phyloP scores from a whole-genome alignment of 768 basidiomycete species.

The Dictyophora rubrovolvata region DNA sequence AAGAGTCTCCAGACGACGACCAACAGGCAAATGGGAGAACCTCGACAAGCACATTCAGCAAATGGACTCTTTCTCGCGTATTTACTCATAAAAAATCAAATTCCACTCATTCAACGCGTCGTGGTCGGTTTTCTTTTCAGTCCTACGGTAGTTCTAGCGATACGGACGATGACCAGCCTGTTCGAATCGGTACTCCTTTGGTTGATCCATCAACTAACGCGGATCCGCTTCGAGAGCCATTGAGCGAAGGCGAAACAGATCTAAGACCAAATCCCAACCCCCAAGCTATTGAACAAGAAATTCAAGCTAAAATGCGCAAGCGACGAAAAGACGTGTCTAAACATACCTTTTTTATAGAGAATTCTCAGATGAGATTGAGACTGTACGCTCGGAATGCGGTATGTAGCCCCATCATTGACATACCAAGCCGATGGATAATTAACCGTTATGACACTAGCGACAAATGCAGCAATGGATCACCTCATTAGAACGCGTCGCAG shows the following conservation, averaged over 20 bases:
- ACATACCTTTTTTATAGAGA: constrained; percentile 90
- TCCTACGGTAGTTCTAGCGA: neutral
- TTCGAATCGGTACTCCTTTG: constrained; percentile 37
- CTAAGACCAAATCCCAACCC: constrained; percentile 13
- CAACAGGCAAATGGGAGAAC: neutral
- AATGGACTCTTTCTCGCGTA: neutral
- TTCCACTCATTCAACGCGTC: neutral
- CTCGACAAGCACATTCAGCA: constrained; percentile 3
- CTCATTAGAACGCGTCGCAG: constrained; percentile 71
- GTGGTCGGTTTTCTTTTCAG: neutral
- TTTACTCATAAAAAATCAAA: neutral
- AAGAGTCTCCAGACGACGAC: neutral
- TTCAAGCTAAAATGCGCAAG: constrained; percentile 39
- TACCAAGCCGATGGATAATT: neutral
- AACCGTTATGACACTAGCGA: constrained; percentile 35
- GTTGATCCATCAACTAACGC: constrained; percentile 74
- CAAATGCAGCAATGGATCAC: constrained; percentile 98
- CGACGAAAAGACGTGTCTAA: constrained; percentile 60
- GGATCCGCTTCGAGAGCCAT: constrained; percentile 36
- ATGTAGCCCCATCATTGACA: neutral
- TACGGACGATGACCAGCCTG: neutral
- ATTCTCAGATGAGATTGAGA: constrained; percentile 83
- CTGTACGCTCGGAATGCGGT: constrained; percentile 83
- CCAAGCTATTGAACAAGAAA: constrained; percentile 19
- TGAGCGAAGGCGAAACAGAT: constrained; percentile 16